These are phyloP conservation scores for Podospora sp. DNA, from an alignment of 495 filamentous ascomycete genomes.

Conservation along the genomic window DNA sequence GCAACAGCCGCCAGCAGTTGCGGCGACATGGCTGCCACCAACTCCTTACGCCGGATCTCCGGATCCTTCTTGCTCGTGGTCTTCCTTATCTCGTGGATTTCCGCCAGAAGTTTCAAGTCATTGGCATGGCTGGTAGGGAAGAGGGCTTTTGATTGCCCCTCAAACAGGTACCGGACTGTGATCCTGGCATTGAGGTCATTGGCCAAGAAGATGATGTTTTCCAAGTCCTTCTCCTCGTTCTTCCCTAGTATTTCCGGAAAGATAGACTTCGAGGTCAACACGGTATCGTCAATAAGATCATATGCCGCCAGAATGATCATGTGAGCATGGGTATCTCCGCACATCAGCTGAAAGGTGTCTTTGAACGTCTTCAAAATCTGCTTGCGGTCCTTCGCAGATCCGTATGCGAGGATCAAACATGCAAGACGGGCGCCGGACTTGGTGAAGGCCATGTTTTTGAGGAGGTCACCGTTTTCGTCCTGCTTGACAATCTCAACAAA, in stretches of 20 bases:
- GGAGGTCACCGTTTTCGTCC: slow-evolving; percentile 83
- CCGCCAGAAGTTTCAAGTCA: slow-evolving; percentile 67
- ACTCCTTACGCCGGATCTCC: slow-evolving; percentile 70
- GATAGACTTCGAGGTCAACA: slow-evolving; percentile 80
- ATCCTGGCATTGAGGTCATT: slow-evolving; percentile 74
- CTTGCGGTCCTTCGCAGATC: slow-evolving; percentile 90
- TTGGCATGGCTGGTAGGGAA: slow-evolving; percentile 60
- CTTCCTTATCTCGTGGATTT: slow-evolving; percentile 73
- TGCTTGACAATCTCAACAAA: slow-evolving; percentile 89
- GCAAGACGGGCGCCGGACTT: slow-evolving; percentile 81
- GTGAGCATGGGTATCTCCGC: slow-evolving; percentile 75
- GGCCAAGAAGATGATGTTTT: slow-evolving; percentile 64
- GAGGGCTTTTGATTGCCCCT: slow-evolving; percentile 68
- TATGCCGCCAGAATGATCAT: slow-evolving; percentile 79
- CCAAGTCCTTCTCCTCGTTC: slow-evolving; percentile 57
- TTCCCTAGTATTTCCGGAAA: slow-evolving; percentile 80
- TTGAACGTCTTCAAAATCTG: slow-evolving; percentile 83
- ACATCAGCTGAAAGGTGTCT: slow-evolving; percentile 79
- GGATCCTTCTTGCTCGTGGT: slow-evolving; percentile 91
- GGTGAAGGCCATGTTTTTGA: slow-evolving; percentile 95
- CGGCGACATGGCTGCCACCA: slow-evolving; percentile 68
- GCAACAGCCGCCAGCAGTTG: slow-evolving; percentile 71
- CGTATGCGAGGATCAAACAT: slow-evolving; percentile 77
- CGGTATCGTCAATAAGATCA: slow-evolving; percentile 92
- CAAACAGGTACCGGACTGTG: slow-evolving; percentile 81